Evolutionary conservation across 768 basidiomycete genomes (phyloP), one percentile per base, ranked within the genome.

Genomic region (Sutorius australiensis): DNA sequence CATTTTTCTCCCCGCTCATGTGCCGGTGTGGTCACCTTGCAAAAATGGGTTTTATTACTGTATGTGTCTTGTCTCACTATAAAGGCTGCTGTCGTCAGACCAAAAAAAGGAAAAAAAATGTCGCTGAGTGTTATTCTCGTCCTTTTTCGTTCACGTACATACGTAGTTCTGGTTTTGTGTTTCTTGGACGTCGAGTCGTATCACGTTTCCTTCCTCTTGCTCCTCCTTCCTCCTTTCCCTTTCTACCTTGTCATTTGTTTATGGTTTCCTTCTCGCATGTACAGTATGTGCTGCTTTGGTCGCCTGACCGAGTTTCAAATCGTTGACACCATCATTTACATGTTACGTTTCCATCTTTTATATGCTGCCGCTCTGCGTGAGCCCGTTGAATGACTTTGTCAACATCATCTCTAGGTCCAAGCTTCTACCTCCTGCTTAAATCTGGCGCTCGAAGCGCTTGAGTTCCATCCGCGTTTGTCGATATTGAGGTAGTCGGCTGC

Each of bases 21-120:
- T 50, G 21, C 39, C 11, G 21, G 19, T 43, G 24, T 53, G 47
- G 31, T 16, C 44, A 36, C 44, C 34, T 55, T 37, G 21, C 46
- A n/a, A 51, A 53, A 33, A 33, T 14, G 19, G 51, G 17, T 36
- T 43, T 40, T 54, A 51, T 58, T 58, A 33, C 50, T 49, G 16
- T 42, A 19, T 46, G 45, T 46, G 28, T 24, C 13, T 28, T 12
- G 36, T 19, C 21, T 28, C 13, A 19, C 30, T 38, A 37, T 57
- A 46, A 48, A 21, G 13, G 16, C 5, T 40, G 3, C n/a, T 33
- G n/a, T 46, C 34, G 32, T 17, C 27, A 58, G 36, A 36, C 27
- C 5, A 9, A 46, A 49, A 42, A 40, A 28, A 41, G 19, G 45
- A 19, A 28, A 30, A n/a, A 19, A 9, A 5, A 11, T 14, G 19